These are phyloP conservation scores for Rhizopogon roseolus DNA, from an alignment of 768 basidiomycete genomes.

Conservation along the genomic window DNA sequence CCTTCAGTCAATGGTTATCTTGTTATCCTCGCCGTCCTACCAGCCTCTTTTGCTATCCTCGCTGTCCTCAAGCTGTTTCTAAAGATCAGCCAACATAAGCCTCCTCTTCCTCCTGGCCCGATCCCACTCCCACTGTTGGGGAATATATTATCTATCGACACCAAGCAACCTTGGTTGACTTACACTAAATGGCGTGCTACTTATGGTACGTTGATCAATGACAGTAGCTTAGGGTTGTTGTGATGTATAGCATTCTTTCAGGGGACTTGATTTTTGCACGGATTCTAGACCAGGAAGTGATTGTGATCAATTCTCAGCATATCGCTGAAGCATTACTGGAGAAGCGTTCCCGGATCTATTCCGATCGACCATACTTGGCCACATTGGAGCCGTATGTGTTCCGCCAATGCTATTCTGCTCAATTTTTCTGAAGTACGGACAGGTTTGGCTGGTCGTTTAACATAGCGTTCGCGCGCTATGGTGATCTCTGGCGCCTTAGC, in stretches of 20 bases:
- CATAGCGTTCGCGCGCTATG: not conserved
- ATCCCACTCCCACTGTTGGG: conserved; percentile 6
- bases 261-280: no score
- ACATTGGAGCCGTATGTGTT: not conserved
- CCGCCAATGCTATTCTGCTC: not conserved
- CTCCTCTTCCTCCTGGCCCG: conserved; percentile 5
- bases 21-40: no score
- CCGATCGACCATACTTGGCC: conserved; percentile 1
- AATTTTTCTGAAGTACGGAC: not conserved
- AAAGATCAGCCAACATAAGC: no score
- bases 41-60: no score
- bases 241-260: no score
- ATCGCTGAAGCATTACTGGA: not conserved
- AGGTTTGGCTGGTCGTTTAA: conserved; percentile 1
- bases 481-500: conserved; percentile 19
- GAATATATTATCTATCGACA: conserved; percentile 4
- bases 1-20: no score
- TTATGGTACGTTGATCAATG: conserved; percentile 3
- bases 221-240: no score
- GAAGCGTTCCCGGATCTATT: conserved; percentile 2
- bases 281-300: no score
- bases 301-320: no score
- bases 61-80: no score
- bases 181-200: conserved; percentile 6
- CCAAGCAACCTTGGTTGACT: conserved; percentile 7